Percentiles rank a stretch among this genome's conserved stretches.
Conservation (phyloP, 768 basidiomycete species). For the Podaxis pistillaris region DNA sequence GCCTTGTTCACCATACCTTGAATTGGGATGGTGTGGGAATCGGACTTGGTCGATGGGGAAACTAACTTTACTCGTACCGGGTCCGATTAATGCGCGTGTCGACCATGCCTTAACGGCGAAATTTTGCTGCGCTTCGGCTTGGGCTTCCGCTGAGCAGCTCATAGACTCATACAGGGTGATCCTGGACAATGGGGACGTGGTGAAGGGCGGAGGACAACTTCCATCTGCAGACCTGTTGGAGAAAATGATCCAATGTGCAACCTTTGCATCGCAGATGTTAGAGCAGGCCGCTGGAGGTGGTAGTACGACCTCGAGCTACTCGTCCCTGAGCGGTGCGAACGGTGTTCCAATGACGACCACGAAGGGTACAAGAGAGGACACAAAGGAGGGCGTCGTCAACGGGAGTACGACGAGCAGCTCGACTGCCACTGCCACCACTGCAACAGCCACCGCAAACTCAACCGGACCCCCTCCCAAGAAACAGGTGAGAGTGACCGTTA, state of each 20-base stretch:
- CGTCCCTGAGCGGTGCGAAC: constrained; percentile 16
- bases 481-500: neutral
- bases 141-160: constrained; percentile 14
- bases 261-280: constrained; percentile 43
- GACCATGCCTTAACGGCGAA: neutral
- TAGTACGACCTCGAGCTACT: constrained; percentile 12
- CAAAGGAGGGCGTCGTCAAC: constrained; percentile 10
- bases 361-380: constrained; percentile 8
- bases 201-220: constrained; percentile 12
- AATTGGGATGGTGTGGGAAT: constrained; percentile 5
- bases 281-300: constrained; percentile 29
- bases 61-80: neutral
- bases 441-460: constrained; percentile 15
- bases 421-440: constrained; percentile 10
- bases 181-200: constrained; percentile 25
- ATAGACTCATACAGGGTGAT: constrained; percentile 30
- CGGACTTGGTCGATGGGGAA: neutral
- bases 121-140: neutral
- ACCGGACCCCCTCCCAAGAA: constrained; percentile 13
- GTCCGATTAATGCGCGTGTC: neutral
- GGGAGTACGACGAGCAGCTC: constrained; percentile 3
- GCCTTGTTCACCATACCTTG: neutral
- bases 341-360: constrained; percentile 9
- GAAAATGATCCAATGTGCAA: constrained; percentile 42
- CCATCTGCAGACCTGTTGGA: constrained; percentile 34